phyloP scores from a whole-genome alignment of 257 asterid genomes.

The Osmanthus fragrans region DNA sequence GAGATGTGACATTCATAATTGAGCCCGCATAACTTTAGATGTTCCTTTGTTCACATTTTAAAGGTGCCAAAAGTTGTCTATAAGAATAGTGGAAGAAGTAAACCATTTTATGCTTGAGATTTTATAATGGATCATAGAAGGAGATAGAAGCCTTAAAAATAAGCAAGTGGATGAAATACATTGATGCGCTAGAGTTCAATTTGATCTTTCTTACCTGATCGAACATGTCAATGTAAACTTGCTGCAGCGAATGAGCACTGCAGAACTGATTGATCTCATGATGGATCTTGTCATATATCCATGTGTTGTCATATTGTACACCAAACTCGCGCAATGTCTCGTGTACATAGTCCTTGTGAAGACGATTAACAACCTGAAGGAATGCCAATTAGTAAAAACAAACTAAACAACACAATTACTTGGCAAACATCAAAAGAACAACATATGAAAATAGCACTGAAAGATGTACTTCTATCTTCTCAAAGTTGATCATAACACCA shows the following conservation, averaged over 20 bases:
- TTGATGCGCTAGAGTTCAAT: background rate
- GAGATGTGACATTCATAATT: constrained; percentile 16
- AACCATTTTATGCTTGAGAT: background rate
- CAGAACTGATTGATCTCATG: constrained; percentile 99
- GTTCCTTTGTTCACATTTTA: background rate
- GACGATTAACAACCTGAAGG: constrained; percentile 92
- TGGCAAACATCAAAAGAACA: constrained; percentile 14
- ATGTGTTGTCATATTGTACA: constrained; percentile 90
- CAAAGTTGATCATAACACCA: constrained; percentile 94
- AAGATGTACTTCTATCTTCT: constrained; percentile 80
- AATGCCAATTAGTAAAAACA: constrained; percentile 20
- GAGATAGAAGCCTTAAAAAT: background rate
- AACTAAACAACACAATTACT: constrained; percentile 5
- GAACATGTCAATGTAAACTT: constrained; percentile 97
- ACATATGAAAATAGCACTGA: constrained; percentile 1
- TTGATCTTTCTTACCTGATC: constrained; percentile 66
- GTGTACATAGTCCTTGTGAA: constrained; percentile 72
- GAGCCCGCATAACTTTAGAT: background rate
- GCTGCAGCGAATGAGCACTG: constrained; percentile 92
- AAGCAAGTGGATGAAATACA: background rate
- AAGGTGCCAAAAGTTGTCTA: background rate
- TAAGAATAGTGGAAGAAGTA: background rate
- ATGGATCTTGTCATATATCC: constrained; percentile 99
- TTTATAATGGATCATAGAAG: background rate
- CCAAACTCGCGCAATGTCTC: constrained; percentile 87